Conservation (phyloP, 805 yeast genomes). For the Vanderwaltozyma verrucispora region DNA sequence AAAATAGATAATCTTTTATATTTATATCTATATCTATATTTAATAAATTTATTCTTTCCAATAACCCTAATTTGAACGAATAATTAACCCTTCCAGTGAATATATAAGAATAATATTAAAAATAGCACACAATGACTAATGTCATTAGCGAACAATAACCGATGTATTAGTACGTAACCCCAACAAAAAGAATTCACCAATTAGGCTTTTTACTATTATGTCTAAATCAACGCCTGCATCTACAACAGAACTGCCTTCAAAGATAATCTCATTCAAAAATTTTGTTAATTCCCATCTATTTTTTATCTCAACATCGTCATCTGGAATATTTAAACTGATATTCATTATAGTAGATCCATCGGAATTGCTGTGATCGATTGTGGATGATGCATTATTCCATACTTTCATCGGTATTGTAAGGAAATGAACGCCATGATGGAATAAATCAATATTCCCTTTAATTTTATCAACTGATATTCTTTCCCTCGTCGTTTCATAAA, state of each 20-base stretch:
- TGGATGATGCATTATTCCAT: slow-evolving; percentile 38
- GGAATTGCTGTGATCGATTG: slow-evolving; percentile 16
- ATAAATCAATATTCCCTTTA: slow-evolving; percentile 34
- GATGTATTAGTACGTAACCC: slow-evolving; percentile 21
- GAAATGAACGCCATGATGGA: slow-evolving; percentile 32
- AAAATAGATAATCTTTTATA: neutral
- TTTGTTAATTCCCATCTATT: slow-evolving; percentile 33
- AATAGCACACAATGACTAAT: no score
- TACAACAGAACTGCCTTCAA: slow-evolving; percentile 30
- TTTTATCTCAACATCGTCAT: slow-evolving; percentile 34
- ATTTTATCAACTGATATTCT: slow-evolving; percentile 28
- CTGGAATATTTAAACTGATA: slow-evolving; percentile 32
- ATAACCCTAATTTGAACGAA: no score
- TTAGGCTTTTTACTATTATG: slow-evolving; percentile 13
- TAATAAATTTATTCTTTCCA: no score
- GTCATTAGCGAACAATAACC: slow-evolving; percentile 14
- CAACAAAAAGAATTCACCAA: slow-evolving; percentile 22
- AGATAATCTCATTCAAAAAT: slow-evolving; percentile 35
- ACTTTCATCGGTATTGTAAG: slow-evolving; percentile 34
- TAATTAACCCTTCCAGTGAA: neutral
- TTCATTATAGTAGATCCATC: slow-evolving; percentile 22
- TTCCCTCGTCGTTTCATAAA: slow-evolving; percentile 17
- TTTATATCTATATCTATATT: no score
- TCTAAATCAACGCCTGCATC: slow-evolving; percentile 18
- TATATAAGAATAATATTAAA: no score